These are phyloP conservation scores for Ogataea thermomethanolica DNA, from an alignment of 805 yeast genomes.

Conservation along the genomic window DNA sequence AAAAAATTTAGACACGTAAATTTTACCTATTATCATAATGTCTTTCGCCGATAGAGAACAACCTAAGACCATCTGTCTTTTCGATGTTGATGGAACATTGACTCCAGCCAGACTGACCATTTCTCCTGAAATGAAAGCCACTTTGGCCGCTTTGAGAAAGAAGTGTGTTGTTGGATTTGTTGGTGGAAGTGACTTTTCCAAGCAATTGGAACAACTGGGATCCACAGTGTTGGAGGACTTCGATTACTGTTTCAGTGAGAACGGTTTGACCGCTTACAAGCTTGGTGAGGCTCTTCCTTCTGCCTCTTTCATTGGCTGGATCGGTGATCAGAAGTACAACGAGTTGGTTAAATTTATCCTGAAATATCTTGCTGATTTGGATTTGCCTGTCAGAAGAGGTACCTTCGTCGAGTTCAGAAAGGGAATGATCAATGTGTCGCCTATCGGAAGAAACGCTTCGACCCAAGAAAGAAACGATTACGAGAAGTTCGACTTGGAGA, in stretches of 20 bases:
- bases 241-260: conserved; percentile 96
- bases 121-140: conserved; percentile 72
- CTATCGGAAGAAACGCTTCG: conserved; percentile 97
- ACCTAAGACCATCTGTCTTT: conserved; percentile 84
- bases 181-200: conserved; percentile 93
- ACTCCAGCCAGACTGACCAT: conserved; percentile 85
- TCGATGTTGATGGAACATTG: conserved; percentile 97
- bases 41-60: conserved; percentile 67
- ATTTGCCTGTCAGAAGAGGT: conserved; percentile 96
- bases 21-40: conserved; percentile 17
- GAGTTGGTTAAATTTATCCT: conserved; percentile 81
- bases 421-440: conserved; percentile 98
- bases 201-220: conserved; percentile 97
- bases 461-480: conserved; percentile 90
- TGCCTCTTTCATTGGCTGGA: conserved; percentile 91
- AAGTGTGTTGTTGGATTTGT: conserved; percentile 96
- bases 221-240: conserved; percentile 70
- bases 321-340: conserved; percentile 94
- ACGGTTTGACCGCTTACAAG: conserved; percentile 97
- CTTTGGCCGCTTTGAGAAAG: conserved; percentile 74
- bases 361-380: conserved; percentile 78
- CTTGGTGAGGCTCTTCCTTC: conserved; percentile 83
- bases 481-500: conserved; percentile 77
- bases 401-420: conserved; percentile 98
- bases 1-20: conserved; percentile 6